phyloP scores from a whole-genome alignment of 2,329 filamentous ascomycete species.

The Lachnellula arida region DNA sequence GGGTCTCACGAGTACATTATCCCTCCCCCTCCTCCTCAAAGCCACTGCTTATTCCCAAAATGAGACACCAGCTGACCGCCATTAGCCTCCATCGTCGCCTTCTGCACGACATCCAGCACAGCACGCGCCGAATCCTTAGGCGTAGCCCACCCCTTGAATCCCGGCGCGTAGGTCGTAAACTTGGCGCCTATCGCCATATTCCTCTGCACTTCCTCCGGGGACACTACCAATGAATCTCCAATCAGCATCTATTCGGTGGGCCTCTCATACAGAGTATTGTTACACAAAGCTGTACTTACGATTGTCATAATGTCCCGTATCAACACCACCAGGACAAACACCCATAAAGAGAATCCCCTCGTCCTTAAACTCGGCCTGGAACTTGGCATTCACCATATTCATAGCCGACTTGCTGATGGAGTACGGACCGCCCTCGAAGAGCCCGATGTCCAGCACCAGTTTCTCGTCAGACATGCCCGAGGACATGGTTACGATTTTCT shows the following conservation, averaged over 20 bases:
- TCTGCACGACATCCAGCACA: not conserved
- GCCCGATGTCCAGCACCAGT: not conserved
- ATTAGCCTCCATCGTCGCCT: not conserved
- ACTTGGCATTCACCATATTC: not conserved
- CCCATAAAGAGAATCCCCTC: not conserved
- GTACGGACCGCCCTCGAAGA: not conserved
- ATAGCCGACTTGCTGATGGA: not conserved
- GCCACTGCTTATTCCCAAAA: not conserved
- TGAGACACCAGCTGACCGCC: not conserved
- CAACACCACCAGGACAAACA: not conserved
- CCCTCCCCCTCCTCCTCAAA: not conserved
- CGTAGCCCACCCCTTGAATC: not conserved
- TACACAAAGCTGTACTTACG: not conserved
- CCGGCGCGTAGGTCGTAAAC: not conserved
- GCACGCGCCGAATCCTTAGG: not conserved
- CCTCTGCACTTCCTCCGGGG: not conserved
- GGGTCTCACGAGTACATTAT: no score
- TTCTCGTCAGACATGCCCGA: not conserved
- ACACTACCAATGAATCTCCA: not conserved
- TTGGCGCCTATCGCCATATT: not conserved
- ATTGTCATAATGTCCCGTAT: not conserved
- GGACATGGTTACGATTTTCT: not conserved
- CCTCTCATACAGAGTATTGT: not conserved
- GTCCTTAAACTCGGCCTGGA: not conserved
- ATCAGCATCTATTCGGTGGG: not conserved